Evolutionary conservation across 225 moss, liverwort and hornwort genomes (phyloP), one percentile per base, ranked within the genome.

Genomic region (Thuidium tamariscinum): DNA sequence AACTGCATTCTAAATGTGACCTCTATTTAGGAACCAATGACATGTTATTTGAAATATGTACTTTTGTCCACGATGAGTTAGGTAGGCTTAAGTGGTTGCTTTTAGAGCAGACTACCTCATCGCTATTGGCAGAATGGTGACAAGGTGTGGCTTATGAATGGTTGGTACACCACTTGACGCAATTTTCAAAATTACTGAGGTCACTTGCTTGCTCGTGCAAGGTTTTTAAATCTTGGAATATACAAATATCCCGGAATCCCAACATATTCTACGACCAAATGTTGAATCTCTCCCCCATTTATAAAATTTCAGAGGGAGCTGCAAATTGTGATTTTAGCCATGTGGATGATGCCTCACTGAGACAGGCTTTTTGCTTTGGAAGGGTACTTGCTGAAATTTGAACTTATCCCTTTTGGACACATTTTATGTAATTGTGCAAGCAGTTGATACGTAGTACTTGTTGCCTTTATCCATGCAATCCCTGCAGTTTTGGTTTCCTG

Each of bases 401-500:
- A 52, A 52, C 52, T 52, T 52, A 51, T 74, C 51, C 51, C 8
- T 51, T 51, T 6, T 0, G 34, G 51, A 74, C 74, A 21, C 11
- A 0, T 49, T 52, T 34, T 21, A 32, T 7, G 12, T 3, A 30
- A 0, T 1, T 1, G 1, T 16, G 16, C 18, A 1, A 1, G 30
- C 1, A 0, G 11, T 10, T 29, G 19, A n/a, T n/a, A 10, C 52
- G 15, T 16, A 52, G 13, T 52, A n/a, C 74, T n/a, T 51, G 21
- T 51, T n/a, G 52, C n/a, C 0, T 0, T 14, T n/a, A n/a, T 23
- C 74, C 0, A 0, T n/a, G n/a, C n/a, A 52, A n/a, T 52, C 20
- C 21, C 51, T 52, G 52, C 9, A 20, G 21, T 30, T 30, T 21
- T 13, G 34, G 13, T 21, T 74, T 74, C 51, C 34, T 51, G 34